Evolutionary conservation across 2,329 filamentous ascomycete genomes (phyloP).

Genomic region (Mariannaea sp.): DNA sequence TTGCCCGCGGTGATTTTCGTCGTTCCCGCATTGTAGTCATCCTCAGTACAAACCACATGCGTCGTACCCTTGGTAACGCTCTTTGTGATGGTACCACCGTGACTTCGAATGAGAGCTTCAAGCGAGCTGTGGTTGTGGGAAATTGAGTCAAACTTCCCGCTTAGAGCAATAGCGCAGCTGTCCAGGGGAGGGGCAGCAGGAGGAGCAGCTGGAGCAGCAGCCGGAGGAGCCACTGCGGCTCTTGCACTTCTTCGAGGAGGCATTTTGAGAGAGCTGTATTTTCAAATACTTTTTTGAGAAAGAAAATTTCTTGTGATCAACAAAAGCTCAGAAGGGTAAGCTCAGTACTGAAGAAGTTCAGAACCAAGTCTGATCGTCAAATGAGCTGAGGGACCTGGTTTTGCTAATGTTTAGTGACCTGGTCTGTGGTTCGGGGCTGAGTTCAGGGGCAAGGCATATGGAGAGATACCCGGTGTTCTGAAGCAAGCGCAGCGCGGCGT

Average conservation of each 20-base stretch:
- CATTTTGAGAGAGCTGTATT: no score
- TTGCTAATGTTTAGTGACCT: conserved; percentile 17
- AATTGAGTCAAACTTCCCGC: conserved; percentile 61
- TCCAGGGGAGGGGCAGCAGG: conserved; percentile 46
- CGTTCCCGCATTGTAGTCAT: conserved; percentile 55
- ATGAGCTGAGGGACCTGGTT: conserved; percentile 2
- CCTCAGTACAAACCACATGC: conserved; percentile 60
- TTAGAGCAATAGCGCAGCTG: conserved; percentile 59
- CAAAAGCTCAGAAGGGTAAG: background rate
- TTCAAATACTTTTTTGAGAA: no score
- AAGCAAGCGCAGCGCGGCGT: conserved; percentile 17
- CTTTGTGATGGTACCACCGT: conserved; percentile 56
- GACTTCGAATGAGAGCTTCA: conserved; percentile 50
- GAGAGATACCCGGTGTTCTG: conserved; percentile 19
- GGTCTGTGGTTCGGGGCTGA: conserved; percentile 6
- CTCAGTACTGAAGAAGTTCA: background rate
- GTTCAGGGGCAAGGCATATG: conserved; percentile 27
- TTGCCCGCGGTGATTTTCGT: conserved; percentile 57
- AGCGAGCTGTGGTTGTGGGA: conserved; percentile 57
- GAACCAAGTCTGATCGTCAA: conserved; percentile 1
- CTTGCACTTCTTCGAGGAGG: conserved; percentile 26
- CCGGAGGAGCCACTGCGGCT: conserved; percentile 24
- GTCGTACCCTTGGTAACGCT: conserved; percentile 57
- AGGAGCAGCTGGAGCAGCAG: conserved; percentile 22
- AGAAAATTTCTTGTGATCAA: background rate